Evolutionary conservation across 768 basidiomycete genomes (phyloP).

Genomic region (Lactarius indigo): DNA sequence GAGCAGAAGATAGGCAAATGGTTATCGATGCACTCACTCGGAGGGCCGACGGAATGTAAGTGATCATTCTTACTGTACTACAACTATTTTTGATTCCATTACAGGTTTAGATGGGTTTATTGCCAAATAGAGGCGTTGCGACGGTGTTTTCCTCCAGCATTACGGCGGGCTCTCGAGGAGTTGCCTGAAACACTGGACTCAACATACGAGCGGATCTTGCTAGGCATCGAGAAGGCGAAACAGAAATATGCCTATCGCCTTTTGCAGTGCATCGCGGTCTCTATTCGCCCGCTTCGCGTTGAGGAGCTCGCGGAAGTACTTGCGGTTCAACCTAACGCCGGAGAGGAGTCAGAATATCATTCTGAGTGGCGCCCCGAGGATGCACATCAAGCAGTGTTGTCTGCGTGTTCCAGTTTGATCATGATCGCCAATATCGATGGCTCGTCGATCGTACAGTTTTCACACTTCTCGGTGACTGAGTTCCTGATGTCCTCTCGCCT

Average conservation of each 20-base stretch:
- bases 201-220: not conserved
- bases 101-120: not conserved
- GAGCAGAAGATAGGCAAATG: not conserved
- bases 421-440: not conserved
- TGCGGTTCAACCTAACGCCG: not conserved
- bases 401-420: not conserved
- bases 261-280: not conserved
- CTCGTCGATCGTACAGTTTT: not conserved
- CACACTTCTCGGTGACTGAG: not conserved
- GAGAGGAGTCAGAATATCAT: not conserved
- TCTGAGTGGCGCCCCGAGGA: not conserved
- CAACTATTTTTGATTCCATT: too few relatives aligned
- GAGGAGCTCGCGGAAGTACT: not conserved
- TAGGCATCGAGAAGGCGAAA: not conserved
- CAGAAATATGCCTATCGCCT: not conserved
- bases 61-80: not conserved
- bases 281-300: not conserved
- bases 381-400: not conserved
- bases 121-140: not conserved
- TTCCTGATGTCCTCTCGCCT: not conserved
- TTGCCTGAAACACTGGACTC: not conserved
- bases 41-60: constrained; percentile 10
- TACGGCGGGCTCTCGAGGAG: not conserved
- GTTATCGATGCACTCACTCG: constrained; percentile 2
- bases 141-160: not conserved